Evolutionary conservation across 257 asterid species (phyloP).

Genomic region (Solanum megistacrolobum): DNA sequence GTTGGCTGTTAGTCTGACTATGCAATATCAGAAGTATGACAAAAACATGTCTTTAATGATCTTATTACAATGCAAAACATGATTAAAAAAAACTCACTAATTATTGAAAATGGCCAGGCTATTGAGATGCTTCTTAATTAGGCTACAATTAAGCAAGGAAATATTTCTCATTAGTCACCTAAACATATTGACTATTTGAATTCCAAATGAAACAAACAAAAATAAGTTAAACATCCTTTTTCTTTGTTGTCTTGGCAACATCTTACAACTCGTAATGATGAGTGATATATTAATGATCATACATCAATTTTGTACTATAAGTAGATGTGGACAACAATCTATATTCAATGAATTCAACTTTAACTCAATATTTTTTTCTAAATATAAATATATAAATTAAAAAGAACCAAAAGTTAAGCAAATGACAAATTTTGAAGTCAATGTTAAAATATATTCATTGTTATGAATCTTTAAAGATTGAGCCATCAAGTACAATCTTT

Average conservation of each 20-base stretch:
- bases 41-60: too few species aligned
- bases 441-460: not conserved
- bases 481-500: not conserved
- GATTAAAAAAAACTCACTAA: too few species aligned
- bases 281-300: not conserved
- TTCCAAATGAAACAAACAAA: too few species aligned
- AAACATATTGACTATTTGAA: too few species aligned
- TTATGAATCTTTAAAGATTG: not conserved
- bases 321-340: too few species aligned
- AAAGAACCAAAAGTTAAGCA: not conserved
- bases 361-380: not conserved
- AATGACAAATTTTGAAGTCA: not conserved
- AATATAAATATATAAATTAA: not conserved
- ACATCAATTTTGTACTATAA: not conserved
- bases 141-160: too few species aligned
- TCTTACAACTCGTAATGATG: not conserved
- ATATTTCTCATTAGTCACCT: too few species aligned
- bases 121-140: too few species aligned
- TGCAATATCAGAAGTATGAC: too few species aligned
- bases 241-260: conserved; percentile 6
- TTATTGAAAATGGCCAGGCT: too few species aligned
- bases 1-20: too few species aligned
- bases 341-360: not conserved
- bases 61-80: too few species aligned
- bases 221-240: not conserved